Base-by-base conservation (phyloP, 257 asterid species). In the Nicotiana knightiana region DNA sequence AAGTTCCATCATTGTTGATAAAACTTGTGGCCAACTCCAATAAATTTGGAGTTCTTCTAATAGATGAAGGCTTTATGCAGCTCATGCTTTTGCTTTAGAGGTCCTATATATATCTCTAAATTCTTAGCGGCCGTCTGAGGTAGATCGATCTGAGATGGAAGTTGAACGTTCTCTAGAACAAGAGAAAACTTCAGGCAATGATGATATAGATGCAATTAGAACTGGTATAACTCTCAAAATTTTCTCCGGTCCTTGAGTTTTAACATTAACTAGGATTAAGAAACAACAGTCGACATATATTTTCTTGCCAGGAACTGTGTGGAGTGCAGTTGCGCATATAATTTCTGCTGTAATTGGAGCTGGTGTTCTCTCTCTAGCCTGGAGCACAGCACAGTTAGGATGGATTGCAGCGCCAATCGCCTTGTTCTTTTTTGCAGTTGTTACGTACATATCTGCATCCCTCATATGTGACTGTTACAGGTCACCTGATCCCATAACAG, bases 331-430 rank as follows among this genome's bases (percentile, higher is more conserved):
- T 37, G 95, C 96, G 9, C 98, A 94, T 57, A 90, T 94, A 67
- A 91, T 95, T 48, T 92, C 97, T 0, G 98, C 92, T 5, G 98
- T 92, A 48, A 93, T 95, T 15, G 98, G 98, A 32, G 94, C 98
- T 8, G 98, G 98, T 1, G 97, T 95, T 35, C 76, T 93, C 33
- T 88, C 98, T 0, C 78, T 95, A 35, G 95, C 98, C 35, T 93
- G 98, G 98, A 87, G 97, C 83, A 84, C 88, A 65, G 87, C 98
- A 1, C 93, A 84, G 86, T 89, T 93, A 4, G 98, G 98, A 28
- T 95, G 98, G 98, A 85, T 93, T 66, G 97, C 93, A 17, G 98
- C 95, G 43, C 97, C 98, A 2, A 43, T 90, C 33, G 73, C 90
- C 64, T 59, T 95, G 90, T 35, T 89, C 24, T 83, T 87, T 11